Conservation (phyloP, 2,329 filamentous ascomycete genomes). For the Scytalidium sp. region DNA sequence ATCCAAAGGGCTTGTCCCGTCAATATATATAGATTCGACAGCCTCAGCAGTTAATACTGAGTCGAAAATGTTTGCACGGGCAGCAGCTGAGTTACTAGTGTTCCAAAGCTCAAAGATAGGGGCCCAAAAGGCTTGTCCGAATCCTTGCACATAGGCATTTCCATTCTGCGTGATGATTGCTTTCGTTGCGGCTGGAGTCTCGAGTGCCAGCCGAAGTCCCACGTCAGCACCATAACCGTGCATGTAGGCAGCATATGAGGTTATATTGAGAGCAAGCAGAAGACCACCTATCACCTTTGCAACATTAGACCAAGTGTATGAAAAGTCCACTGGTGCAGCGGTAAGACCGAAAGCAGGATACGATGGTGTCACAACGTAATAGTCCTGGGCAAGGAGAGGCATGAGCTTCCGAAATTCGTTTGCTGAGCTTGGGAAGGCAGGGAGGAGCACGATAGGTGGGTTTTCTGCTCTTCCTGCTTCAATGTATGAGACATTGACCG, state of each 20-base stretch:
- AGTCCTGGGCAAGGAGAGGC: background rate
- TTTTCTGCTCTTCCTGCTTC: background rate
- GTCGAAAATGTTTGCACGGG: conserved; percentile 18
- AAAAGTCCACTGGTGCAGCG: background rate
- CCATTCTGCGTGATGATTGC: conserved; percentile 56
- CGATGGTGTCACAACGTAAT: background rate
- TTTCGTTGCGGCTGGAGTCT: conserved; percentile 40
- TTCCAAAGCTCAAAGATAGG: background rate
- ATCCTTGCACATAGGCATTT: conserved; percentile 54
- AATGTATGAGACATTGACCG: background rate
- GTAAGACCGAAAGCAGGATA: background rate
- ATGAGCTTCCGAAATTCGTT: background rate
- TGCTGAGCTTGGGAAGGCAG: background rate
- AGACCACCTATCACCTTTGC: background rate
- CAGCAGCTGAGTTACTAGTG: conserved; percentile 25
- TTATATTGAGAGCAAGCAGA: background rate
- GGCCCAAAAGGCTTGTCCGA: conserved; percentile 29
- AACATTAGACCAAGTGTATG: background rate
- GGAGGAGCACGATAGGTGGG: background rate
- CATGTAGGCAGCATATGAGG: background rate
- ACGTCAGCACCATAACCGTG: background rate
- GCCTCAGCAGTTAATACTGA: background rate
- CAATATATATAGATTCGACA: background rate
- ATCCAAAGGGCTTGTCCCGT: background rate
- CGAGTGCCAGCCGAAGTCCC: conserved; percentile 26